Evolutionary conservation across 2,329 filamentous ascomycete species (phyloP), one percentile per base, ranked within the genome.

Genomic region (Penicillium sp.): DNA sequence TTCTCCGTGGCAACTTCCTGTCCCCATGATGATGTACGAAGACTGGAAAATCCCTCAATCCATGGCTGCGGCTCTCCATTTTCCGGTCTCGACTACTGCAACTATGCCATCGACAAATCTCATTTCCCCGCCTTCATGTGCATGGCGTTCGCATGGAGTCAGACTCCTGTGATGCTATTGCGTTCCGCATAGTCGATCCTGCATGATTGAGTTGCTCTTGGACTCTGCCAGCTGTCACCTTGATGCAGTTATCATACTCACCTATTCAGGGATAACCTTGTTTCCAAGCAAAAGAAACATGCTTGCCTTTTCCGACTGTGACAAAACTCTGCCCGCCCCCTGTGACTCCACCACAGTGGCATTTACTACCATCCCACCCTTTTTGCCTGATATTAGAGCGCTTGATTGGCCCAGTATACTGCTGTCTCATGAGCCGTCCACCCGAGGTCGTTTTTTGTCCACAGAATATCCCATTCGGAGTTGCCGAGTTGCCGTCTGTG

Each of bases 21-120:
- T 56, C 46, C 54, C 41, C 50, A 53, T 58, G 31, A 51, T 50
- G 54, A 54, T 57, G 53, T 51, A 57, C 50, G 44, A 58, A 40
- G 39, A 38, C 47, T 41, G 33, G 51, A 64, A 65, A 65, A 65
- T 64, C 57, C 62, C 63, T 62, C 64, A 67, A 51, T 53, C 28
- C 36, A 49, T 48, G 53, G 41, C 47, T 47, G 40, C 43, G 39
- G 35, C 40, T 44, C 33, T 51, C 43, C 48, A 43, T 37, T 50
- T 53, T 43, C 41, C 44, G 49, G 50, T 49, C 51, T 51, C 42
- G 50, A 53, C 53, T 59, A 51, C 50, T 58, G 54, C 54, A 61
- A 51, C 53, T 50, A 57, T 55, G 41, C 44, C 33, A 39, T 55
- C 54, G 39, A 45, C 50, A 50, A 45, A 49, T 53, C 48, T 48